These are phyloP conservation scores for Nannizziopsis barbatae DNA, from an alignment of 2,329 filamentous ascomycete genomes.

Conservation along the genomic window DNA sequence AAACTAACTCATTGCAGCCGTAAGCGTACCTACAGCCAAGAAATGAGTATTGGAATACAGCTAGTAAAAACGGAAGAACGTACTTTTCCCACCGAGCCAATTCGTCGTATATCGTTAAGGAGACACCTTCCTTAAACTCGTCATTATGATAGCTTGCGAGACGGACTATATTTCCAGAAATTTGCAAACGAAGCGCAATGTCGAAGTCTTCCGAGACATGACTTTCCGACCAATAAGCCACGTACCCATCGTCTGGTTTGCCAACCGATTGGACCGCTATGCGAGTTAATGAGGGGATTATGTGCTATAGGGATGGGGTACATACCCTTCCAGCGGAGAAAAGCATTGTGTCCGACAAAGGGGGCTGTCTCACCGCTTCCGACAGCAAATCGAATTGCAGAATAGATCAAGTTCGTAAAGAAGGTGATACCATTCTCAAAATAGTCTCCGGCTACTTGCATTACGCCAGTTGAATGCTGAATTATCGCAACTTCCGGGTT, in stretches of 20 bases:
- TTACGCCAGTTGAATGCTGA: conserved; percentile 62
- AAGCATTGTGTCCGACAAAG: conserved; percentile 68
- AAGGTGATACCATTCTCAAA: conserved; percentile 70
- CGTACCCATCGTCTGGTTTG: conserved; percentile 47
- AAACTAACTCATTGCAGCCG: conserved; percentile 70
- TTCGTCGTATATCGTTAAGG: conserved; percentile 74
- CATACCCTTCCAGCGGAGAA: conserved; percentile 50
- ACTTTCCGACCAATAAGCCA: conserved; percentile 63
- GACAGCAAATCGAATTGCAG: conserved; percentile 58
- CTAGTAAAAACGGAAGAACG: conserved; percentile 39
- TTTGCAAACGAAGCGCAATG: conserved; percentile 60
- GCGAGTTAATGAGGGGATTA: background rate
- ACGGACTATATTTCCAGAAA: conserved; percentile 55
- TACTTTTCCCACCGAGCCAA: conserved; percentile 71
- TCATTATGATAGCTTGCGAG: conserved; percentile 57
- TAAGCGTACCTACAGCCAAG: conserved; percentile 43
- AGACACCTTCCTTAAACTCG: conserved; percentile 70
- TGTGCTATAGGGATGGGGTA: background rate
- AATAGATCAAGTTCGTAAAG: conserved; percentile 70
- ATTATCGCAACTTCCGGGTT: conserved; percentile 60
- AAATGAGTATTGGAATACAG: conserved; percentile 5
- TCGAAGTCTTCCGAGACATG: conserved; percentile 72
- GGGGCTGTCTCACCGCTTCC: conserved; percentile 61
- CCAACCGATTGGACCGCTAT: conserved; percentile 49
- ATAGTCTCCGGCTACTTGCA: conserved; percentile 61